Evolutionary conservation across 2,329 filamentous ascomycete species (phyloP), one percentile per base, ranked within the genome.

Genomic region (Fusarium decemcellulare): DNA sequence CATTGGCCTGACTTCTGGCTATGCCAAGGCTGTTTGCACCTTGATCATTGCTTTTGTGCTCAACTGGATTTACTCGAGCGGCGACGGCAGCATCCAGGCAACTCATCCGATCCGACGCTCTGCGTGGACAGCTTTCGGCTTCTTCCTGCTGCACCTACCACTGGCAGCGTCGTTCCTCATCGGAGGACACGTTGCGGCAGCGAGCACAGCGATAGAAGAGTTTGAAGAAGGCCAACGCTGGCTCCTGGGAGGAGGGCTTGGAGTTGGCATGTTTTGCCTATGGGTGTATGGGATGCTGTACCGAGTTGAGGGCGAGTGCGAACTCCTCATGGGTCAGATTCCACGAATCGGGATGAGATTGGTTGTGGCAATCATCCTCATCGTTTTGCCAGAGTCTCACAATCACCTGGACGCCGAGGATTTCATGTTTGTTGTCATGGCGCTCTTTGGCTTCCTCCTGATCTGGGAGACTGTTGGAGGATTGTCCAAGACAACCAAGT

Each of bases 61-160:
- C 53, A 86, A 85, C 61, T 86, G 83, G 83, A 72, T 86, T 51
- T 86, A 86, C 58, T 79, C 83, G 23, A 83, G 83, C 59, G 82
- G 82, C 36, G 84, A 86, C 58, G 84, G 84, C 14, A 82, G 83
- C 14, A 62, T 83, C 9, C 71, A 81, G 23, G 77, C 76, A 12
- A 80, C 79, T 8, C 84, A 85, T 64, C 83, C 84, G 0, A 78
- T 85, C 46, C 79, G 82, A n/a, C 75, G 83, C 40, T 83, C 79
- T 16, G 79, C 81, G 0, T 81, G 76, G 72, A 83, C 82, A 6
- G 82, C 82, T 0, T 84, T 85, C 64, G 76, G 76, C 6, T 85
- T 83, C 77, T 81, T 82, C 52, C 68, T 82, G 16, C 72, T 85
- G 15, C 83, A 85, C 53, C 70, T 85, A 11, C 84, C 83, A 0